phyloP scores from a whole-genome alignment of 1,139 yeast species.

The Diutina neorugosa region DNA sequence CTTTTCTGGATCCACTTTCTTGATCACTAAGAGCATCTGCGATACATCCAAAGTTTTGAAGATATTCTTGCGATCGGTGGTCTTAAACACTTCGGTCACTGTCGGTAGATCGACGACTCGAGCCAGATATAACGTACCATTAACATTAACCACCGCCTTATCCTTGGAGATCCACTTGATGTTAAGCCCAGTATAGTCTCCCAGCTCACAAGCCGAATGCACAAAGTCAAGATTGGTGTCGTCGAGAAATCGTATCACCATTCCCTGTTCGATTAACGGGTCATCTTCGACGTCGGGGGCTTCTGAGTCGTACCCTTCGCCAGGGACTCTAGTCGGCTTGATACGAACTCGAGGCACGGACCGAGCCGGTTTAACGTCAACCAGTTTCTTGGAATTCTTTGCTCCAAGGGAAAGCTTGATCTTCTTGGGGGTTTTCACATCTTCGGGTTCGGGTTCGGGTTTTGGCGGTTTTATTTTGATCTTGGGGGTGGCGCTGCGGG shows the following conservation, averaged over 20 bases:
- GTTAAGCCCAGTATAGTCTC: constrained; percentile 62
- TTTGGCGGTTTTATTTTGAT: constrained; percentile 3
- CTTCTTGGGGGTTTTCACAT: not conserved
- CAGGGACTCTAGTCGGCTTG: constrained; percentile 77
- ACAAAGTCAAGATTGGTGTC: constrained; percentile 71
- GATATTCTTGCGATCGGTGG: constrained; percentile 80
- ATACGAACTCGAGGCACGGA: constrained; percentile 58
- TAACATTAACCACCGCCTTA: constrained; percentile 55
- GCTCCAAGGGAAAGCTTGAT: not conserved
- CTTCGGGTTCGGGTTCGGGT: not conserved
- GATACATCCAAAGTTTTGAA: constrained; percentile 79
- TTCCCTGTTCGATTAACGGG: constrained; percentile 81
- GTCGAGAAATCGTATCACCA: constrained; percentile 66
- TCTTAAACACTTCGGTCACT: constrained; percentile 74
- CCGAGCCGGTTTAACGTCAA: not conserved
- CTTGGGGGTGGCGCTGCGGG: constrained; percentile 1
- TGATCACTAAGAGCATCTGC: constrained; percentile 73
- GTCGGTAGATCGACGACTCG: constrained; percentile 86
- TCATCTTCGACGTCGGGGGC: constrained; percentile 96
- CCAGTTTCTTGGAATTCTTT: not conserved
- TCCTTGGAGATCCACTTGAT: constrained; percentile 76
- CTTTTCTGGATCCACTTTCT: constrained; percentile 37
- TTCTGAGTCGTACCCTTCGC: constrained; percentile 95
- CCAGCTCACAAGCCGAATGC: constrained; percentile 69
- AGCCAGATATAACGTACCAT: constrained; percentile 60